Conservation (phyloP, 192 early-diverging fungal species). For the Spizellomyces sp. region DNA sequence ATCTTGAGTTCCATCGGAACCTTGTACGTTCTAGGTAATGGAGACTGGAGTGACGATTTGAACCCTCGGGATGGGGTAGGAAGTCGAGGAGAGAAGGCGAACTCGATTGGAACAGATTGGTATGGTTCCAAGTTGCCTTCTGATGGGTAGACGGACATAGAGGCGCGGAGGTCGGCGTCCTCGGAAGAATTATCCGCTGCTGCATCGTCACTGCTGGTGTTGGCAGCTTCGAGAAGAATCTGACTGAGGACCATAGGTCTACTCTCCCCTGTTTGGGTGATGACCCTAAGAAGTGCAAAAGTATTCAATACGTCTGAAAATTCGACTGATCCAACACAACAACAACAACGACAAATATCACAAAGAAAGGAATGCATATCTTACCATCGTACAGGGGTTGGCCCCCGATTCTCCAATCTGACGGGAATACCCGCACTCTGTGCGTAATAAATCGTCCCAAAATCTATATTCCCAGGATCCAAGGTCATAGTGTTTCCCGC, state of each 20-base stretch:
- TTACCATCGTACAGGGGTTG: constrained; percentile 31
- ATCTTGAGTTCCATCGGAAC: constrained; percentile 51
- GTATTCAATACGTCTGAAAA: neutral
- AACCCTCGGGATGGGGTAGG: constrained; percentile 27
- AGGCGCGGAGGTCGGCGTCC: constrained; percentile 28
- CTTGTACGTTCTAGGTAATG: constrained; percentile 16
- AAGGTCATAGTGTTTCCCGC: constrained; percentile 15
- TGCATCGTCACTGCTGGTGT: neutral
- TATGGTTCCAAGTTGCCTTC: constrained; percentile 45
- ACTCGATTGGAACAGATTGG: constrained; percentile 27
- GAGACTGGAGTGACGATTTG: constrained; percentile 18
- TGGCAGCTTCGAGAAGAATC: neutral
- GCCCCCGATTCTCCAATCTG: constrained; percentile 41
- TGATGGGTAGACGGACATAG: constrained; percentile 42
- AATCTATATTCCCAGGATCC: constrained; percentile 35
- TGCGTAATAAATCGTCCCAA: constrained; percentile 48
- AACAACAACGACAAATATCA: neutral
- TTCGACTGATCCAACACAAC: neutral
- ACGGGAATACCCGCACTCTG: constrained; percentile 39
- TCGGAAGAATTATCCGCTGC: neutral
- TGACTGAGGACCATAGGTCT: constrained; percentile 35
- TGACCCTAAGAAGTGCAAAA: constrained; percentile 29
- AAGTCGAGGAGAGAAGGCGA: constrained; percentile 40
- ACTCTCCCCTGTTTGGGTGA: constrained; percentile 45
- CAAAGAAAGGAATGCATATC: neutral